phyloP scores from a whole-genome alignment of 2,329 filamentous ascomycete species.

The Ciborinia camelliae region DNA sequence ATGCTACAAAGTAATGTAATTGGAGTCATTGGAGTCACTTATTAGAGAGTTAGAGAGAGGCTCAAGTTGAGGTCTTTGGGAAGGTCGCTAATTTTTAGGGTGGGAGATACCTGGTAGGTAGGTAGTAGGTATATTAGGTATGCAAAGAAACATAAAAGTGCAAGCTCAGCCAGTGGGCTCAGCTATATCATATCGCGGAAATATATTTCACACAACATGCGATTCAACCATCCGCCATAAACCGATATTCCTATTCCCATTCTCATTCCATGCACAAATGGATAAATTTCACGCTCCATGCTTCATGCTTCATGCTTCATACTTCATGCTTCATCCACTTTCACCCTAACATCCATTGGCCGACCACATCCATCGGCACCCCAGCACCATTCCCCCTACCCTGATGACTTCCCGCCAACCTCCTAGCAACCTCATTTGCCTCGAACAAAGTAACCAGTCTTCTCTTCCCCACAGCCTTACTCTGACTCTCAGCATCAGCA shows the following conservation, averaged over 20 bases:
- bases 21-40: too few species aligned
- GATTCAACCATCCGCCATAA: background rate
- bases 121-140: too few species aligned
- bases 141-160: background rate
- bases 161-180: background rate
- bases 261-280: background rate
- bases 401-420: slow-evolving; percentile 32
- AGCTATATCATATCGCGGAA: background rate
- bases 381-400: too few species aligned
- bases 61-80: too few species aligned
- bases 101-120: too few species aligned
- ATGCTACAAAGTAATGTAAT: too few species aligned
- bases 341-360: background rate
- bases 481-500: too few species aligned
- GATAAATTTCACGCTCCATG: too few species aligned
- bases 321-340: too few species aligned
- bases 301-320: too few species aligned
- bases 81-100: too few species aligned
- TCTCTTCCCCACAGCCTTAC: slow-evolving; percentile 42
- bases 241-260: background rate
- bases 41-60: too few species aligned
- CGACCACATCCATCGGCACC: background rate
- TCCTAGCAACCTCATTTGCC: slow-evolving; percentile 58
- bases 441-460: slow-evolving; percentile 55
- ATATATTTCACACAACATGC: background rate